Conservation (phyloP, 2,329 filamentous ascomycete genomes). For the Fusarium nelsonii region DNA sequence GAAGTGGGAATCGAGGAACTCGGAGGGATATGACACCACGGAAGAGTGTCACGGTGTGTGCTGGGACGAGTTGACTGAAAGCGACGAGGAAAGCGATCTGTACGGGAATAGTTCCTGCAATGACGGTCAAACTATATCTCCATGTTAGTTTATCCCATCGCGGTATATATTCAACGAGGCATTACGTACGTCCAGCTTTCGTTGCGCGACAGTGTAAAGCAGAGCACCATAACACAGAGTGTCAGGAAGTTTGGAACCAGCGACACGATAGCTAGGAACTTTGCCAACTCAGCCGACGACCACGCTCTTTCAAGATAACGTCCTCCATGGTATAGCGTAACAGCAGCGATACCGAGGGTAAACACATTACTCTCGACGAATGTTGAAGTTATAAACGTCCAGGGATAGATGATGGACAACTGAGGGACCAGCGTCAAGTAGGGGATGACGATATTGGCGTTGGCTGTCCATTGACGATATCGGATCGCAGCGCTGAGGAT, state of each 20-base stretch:
- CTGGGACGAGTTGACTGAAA: conserved; percentile 96
- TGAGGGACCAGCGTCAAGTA: conserved; percentile 91
- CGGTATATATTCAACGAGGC: not conserved
- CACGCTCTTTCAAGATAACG: conserved; percentile 96
- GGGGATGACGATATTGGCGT: conserved; percentile 78
- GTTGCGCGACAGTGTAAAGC: conserved; percentile 76
- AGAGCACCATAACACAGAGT: conserved; percentile 79
- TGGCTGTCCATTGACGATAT: conserved; percentile 74
- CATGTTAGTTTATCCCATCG: conserved; percentile 12
- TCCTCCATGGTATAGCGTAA: conserved; percentile 90
- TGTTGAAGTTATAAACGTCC: conserved; percentile 88
- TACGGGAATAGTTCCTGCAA: conserved; percentile 88
- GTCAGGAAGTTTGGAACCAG: conserved; percentile 84
- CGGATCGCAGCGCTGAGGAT: conserved; percentile 84
- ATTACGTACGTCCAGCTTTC: conserved; percentile 76
- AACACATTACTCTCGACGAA: conserved; percentile 95
- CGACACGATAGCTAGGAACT: conserved; percentile 83
- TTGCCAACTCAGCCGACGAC: conserved; percentile 91
- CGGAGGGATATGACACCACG: conserved; percentile 89
- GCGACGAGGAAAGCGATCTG: conserved; percentile 96
- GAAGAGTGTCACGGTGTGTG: conserved; percentile 96
- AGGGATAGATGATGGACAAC: conserved; percentile 87
- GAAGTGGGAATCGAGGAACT: conserved; percentile 77
- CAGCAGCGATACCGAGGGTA: conserved; percentile 80
- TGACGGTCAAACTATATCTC: conserved; percentile 74